A percentile compares a stretch with the other conserved stretches of the same genome.
Conservation (phyloP, 495 filamentous ascomycete species). For the Podospora conica region DNA sequence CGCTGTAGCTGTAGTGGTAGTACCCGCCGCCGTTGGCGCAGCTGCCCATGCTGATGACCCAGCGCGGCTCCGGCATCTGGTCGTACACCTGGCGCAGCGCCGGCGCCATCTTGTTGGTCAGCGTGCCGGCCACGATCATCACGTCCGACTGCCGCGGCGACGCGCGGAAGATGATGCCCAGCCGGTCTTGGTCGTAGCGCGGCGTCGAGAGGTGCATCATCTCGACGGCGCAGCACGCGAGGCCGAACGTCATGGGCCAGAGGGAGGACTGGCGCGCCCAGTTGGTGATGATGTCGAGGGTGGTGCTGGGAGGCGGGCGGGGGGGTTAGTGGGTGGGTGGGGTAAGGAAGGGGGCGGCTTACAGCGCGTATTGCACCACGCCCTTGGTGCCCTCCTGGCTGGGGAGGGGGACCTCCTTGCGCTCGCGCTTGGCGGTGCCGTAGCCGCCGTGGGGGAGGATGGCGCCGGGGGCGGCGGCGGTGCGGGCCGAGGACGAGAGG, state of each 20-base stretch:
- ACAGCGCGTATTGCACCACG: slow-evolving; percentile 95
- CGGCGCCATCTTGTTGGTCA: slow-evolving; percentile 98
- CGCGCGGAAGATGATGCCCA: slow-evolving; percentile 96
- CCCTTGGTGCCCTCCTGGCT: slow-evolving; percentile 94
- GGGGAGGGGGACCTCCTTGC: slow-evolving; percentile 74
- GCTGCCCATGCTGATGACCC: slow-evolving; percentile 88
- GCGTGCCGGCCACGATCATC: slow-evolving; percentile 94
- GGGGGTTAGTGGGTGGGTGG: slow-evolving; percentile 2
- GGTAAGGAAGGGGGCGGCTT: slow-evolving; percentile 30
- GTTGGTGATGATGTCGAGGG: slow-evolving; percentile 86
- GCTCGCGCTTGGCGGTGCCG: slow-evolving; percentile 35
- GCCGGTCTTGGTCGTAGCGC: slow-evolving; percentile 90
- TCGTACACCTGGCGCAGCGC: slow-evolving; percentile 93
- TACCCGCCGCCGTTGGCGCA: slow-evolving; percentile 93
- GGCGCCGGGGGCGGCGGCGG: slow-evolving; percentile 43
- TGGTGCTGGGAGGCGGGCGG: slow-evolving; percentile 55
- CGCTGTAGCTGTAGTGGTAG: slow-evolving; percentile 90
- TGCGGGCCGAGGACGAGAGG: slow-evolving; percentile 57
- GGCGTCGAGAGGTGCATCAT: slow-evolving; percentile 98
- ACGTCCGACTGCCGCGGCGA: slow-evolving; percentile 94
- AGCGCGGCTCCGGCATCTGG: slow-evolving; percentile 93
- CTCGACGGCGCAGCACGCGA: slow-evolving; percentile 93
- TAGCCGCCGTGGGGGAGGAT: slow-evolving; percentile 37
- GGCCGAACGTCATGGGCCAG: slow-evolving; percentile 97
- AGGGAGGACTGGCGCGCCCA: slow-evolving; percentile 91